Base-by-base conservation (phyloP, 2,329 filamentous ascomycete genomes). In the Elsinoe perseae region DNA sequence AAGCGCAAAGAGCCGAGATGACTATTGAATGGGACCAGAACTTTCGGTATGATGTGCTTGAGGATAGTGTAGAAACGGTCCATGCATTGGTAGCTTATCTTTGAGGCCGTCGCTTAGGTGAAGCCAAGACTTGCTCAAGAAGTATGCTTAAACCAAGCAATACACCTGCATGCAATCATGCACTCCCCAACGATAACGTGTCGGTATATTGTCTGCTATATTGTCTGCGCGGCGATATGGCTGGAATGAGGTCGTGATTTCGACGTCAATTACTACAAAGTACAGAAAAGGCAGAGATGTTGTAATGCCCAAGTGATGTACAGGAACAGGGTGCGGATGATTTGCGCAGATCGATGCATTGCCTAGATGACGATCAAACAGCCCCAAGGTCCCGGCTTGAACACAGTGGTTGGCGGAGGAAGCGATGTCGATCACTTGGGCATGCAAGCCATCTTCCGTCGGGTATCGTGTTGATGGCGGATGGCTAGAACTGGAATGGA, bases 341-440 rank as follows among this genome's bases (percentile, higher is more conserved):
- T 50, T 23, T 52, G 48, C 30, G 48, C 48, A 52, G 48, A 52
- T 52, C 48, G 20, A 18, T 23, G 27, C 23, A 20, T 32, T 50
- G 46, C 46, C 46, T 16, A 50, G 46, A 50, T 21, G 46, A 36
- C 20, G 48, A 52, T 52, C 48, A 52, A 36, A 52, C 48, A 52
- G 32, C 28, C 48, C 30, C 16, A 36, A 52, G 38, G 44, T 34
- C 28, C 44, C 44, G 30, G 25, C 14, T 10, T 50, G 14, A 1
- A 50, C 25, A 6, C 32, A 14, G 10, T 3, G 32, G 10, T 36
- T 4, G 32, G n/a, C 5, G 28, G 16, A 50, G 21, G 8, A 52
- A 36, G 44, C 44, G 48, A 52, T 20, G 25, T 30, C 32, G 44
- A 50, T 50, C 44, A 32, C 3, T 30, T 12, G 44, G 12, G 16